These are phyloP conservation scores for Fusarium albidum DNA, from an alignment of 2,329 filamentous ascomycete species.

Conservation along the genomic window DNA sequence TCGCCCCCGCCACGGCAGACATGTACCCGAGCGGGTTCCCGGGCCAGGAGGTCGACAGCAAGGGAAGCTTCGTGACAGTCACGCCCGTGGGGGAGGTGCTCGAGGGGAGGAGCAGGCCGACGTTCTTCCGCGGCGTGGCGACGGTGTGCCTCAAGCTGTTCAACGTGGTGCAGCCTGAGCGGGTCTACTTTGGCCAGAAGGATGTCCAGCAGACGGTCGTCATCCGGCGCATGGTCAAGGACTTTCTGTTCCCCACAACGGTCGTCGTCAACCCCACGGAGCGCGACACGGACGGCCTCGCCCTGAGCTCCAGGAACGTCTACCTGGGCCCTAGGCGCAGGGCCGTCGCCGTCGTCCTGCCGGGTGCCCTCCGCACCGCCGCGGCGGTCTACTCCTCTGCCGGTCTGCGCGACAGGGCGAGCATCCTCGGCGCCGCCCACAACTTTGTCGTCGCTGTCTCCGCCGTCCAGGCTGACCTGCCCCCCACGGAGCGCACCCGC, in stretches of 20 bases:
- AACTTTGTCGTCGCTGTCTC: conserved; percentile 63
- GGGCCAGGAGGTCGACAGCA: conserved; percentile 75
- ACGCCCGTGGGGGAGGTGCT: conserved; percentile 83
- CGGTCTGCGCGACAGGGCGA: conserved; percentile 60
- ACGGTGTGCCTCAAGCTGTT: conserved; percentile 89
- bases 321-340: conserved; percentile 84
- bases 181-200: conserved; percentile 94
- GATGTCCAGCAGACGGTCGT: conserved; percentile 96
- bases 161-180: conserved; percentile 65
- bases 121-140: conserved; percentile 95
- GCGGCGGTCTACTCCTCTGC: conserved; percentile 70
- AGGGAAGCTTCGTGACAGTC: conserved; percentile 90
- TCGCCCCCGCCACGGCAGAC: conserved; percentile 80
- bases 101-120: conserved; percentile 86
- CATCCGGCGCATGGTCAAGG: conserved; percentile 84
- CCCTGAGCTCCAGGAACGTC: conserved; percentile 91
- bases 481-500: conserved; percentile 67
- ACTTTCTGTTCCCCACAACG: conserved; percentile 82
- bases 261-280: conserved; percentile 79
- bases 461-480: conserved; percentile 68
- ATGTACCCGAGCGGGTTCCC: conserved; percentile 90
- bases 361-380: conserved; percentile 73
- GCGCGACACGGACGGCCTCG: conserved; percentile 82
- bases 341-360: conserved; percentile 75
- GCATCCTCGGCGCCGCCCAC: conserved; percentile 77